Percentiles rank a stretch among this genome's conserved stretches.
phyloP scores from a whole-genome alignment of 2,329 filamentous ascomycete species.

The Colletotrichum gigasporum region DNA sequence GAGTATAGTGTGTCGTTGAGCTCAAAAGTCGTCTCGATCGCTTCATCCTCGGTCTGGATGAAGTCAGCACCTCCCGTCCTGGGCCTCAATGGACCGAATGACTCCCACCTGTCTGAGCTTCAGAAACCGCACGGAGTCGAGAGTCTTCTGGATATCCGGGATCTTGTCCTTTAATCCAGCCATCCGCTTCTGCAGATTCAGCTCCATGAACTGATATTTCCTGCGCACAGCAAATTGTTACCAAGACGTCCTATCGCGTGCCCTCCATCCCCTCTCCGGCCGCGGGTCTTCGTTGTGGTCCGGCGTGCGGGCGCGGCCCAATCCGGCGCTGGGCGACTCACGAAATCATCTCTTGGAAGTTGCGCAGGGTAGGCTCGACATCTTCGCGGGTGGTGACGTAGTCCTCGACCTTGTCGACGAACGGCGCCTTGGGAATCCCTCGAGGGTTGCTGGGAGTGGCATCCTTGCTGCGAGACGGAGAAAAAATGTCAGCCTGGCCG shows the following conservation, averaged over 20 bases:
- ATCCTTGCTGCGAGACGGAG: slow-evolving; percentile 50
- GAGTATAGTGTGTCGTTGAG: slow-evolving; percentile 96
- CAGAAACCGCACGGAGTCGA: slow-evolving; percentile 90
- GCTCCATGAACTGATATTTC: slow-evolving; percentile 99
- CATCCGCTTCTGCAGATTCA: slow-evolving; percentile 86
- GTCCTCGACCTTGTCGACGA: slow-evolving; percentile 89
- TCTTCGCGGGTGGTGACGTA: slow-evolving; percentile 82
- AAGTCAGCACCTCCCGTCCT: slow-evolving; percentile 1
- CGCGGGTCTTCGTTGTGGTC: background rate
- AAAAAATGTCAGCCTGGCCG: slow-evolving; percentile 1
- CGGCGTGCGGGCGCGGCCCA: slow-evolving; percentile 27
- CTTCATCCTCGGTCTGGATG: slow-evolving; percentile 63
- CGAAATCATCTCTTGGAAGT: slow-evolving; percentile 95
- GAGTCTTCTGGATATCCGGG: slow-evolving; percentile 94
- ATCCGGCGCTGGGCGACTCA: slow-evolving; percentile 54
- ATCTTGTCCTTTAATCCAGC: slow-evolving; percentile 91
- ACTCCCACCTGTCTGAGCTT: slow-evolving; percentile 74
- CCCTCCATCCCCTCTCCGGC: background rate
- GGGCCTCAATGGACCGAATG: background rate
- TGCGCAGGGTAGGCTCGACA: slow-evolving; percentile 82
- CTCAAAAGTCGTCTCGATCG: slow-evolving; percentile 93
- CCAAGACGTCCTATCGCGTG: slow-evolving; percentile 4
- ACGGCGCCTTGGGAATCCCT: slow-evolving; percentile 85
- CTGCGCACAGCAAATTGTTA: slow-evolving; percentile 56
- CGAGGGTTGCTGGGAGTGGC: slow-evolving; percentile 76